Evolutionary conservation across 441 rosid species (phyloP).

Genomic region (Francoa sonchifolia): DNA sequence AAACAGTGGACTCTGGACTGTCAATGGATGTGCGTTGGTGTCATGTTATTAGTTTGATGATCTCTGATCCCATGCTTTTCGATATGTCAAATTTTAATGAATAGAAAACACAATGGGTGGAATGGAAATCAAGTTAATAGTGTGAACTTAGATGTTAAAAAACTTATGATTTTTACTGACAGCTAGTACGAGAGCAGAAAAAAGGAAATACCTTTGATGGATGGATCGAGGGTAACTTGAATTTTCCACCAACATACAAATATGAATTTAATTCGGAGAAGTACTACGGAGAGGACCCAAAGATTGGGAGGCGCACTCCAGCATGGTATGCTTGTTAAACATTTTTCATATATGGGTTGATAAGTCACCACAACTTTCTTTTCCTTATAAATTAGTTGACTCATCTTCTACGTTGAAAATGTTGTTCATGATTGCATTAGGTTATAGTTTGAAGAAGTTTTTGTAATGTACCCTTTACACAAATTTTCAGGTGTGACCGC

Average conservation of each 20-base stretch:
- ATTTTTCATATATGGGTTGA: background rate
- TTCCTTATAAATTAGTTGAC: too few species aligned
- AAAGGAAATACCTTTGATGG: conserved; percentile 73
- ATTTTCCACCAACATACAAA: conserved; percentile 83
- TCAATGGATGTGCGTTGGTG: too few species aligned
- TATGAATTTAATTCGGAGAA: conserved; percentile 63
- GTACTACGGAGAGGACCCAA: conserved; percentile 64
- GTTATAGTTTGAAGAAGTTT: too few species aligned
- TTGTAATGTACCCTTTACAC: background rate
- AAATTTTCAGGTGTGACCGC: conserved; percentile 79
- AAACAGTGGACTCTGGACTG: too few species aligned
- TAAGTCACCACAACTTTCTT: too few species aligned
- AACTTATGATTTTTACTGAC: conserved; percentile 13
- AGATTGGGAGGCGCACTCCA: conserved; percentile 69
- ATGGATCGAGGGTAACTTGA: conserved; percentile 69
- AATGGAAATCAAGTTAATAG: conserved; percentile 2
- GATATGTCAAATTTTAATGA: background rate
- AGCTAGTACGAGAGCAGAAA: conserved; percentile 60
- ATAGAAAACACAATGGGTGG: background rate
- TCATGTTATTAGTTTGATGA: background rate
- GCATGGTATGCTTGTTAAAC: conserved; percentile 51
- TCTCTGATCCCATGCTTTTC: background rate
- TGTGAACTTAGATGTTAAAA: conserved; percentile 4
- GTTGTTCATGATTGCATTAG: too few species aligned
- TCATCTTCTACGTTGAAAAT: background rate